Conservation (phyloP, 192 early-diverging fungal genomes). For the Entomortierella beljakovae region DNA sequence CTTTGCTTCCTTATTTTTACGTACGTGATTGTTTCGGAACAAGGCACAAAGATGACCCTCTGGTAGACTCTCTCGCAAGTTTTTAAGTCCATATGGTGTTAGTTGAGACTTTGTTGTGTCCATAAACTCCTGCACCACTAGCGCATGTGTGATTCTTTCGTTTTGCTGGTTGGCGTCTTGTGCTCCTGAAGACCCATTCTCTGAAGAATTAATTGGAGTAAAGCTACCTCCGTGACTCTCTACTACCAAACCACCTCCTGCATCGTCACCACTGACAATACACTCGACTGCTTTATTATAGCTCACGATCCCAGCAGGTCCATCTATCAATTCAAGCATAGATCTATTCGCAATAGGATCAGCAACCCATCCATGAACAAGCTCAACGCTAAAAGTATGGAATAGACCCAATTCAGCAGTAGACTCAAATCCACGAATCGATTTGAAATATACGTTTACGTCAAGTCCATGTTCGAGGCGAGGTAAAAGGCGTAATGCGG, state of each 20-base stretch:
- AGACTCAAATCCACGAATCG: conserved; percentile 80
- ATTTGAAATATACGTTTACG: conserved; percentile 87
- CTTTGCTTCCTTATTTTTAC: background rate
- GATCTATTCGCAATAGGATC: conserved; percentile 70
- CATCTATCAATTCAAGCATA: conserved; percentile 64
- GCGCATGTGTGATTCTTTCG: conserved; percentile 51
- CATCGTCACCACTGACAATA: conserved; percentile 73
- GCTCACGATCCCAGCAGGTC: conserved; percentile 51
- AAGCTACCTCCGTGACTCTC: conserved; percentile 35
- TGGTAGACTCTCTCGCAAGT: conserved; percentile 73
- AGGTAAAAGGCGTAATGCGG: conserved; percentile 69
- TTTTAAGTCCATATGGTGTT: conserved; percentile 80
- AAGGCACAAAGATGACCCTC: conserved; percentile 74
- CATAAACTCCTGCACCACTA: conserved; percentile 79
- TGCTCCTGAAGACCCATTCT: background rate
- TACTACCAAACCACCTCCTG: conserved; percentile 53
- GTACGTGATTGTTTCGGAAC: conserved; percentile 94
- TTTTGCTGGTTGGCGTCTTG: conserved; percentile 15
- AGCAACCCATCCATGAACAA: conserved; percentile 94
- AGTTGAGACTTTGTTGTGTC: conserved; percentile 83
- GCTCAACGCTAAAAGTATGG: conserved; percentile 78
- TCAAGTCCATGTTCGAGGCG: conserved; percentile 74
- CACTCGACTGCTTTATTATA: conserved; percentile 89
- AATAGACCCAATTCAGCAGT: conserved; percentile 77
- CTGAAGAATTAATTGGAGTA: conserved; percentile 12